These are phyloP conservation scores for Ampelomyces quisqualis DNA, from an alignment of 2,329 filamentous ascomycete genomes.

Conservation along the genomic window DNA sequence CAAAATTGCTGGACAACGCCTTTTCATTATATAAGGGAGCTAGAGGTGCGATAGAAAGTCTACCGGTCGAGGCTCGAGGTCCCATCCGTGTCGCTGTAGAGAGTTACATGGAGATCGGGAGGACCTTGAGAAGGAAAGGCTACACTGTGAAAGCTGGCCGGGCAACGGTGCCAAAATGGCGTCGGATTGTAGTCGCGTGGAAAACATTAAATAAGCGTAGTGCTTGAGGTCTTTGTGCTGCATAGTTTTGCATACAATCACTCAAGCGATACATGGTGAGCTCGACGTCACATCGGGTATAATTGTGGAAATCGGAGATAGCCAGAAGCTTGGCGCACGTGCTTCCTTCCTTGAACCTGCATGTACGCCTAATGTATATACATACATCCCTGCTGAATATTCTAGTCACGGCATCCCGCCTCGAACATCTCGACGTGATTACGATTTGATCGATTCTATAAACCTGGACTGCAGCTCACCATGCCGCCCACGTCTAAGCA, in stretches of 20 bases:
- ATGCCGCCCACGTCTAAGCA: no score
- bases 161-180: constrained; percentile 51
- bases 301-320: background rate
- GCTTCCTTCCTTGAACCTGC: background rate
- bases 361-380: no score
- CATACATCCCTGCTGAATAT: background rate
- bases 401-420: no score
- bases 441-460: no score
- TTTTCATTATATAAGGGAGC: constrained; percentile 61
- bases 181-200: constrained; percentile 61
- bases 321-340: background rate
- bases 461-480: no score
- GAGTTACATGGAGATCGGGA: constrained; percentile 74
- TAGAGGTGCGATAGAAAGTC: constrained; percentile 58
- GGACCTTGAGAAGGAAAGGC: constrained; percentile 56
- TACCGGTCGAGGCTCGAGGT: constrained; percentile 62
- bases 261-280: no score
- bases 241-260: no score
- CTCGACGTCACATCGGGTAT: background rate
- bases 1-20: constrained; percentile 59
- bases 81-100: constrained; percentile 70
- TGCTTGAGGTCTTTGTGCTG: background rate
- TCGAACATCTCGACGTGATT: no score
- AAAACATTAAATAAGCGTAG: constrained; percentile 48
- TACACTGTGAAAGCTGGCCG: constrained; percentile 48